Conservation (phyloP, 1,284 basidiomycete species). For the Ceratobasidium sp. region DNA sequence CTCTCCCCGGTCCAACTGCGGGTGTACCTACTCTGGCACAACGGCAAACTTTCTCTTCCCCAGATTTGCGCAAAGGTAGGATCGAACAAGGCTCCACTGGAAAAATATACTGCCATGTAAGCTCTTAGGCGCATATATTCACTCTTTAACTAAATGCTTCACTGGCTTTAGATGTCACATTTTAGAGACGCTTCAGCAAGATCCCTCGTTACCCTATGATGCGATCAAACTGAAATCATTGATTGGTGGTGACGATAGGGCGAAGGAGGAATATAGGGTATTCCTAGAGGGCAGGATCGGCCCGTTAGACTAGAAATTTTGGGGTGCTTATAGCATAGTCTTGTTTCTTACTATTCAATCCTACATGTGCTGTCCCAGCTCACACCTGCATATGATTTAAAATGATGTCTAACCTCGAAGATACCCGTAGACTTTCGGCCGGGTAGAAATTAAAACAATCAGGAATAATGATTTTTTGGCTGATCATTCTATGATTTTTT, state of each 20-base stretch:
- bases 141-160: not conserved
- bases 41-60: not conserved
- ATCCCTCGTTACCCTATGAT: not conserved
- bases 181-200: not conserved
- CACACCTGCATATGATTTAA: too few relatives aligned
- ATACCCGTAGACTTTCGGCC: too few relatives aligned
- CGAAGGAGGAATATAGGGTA: not conserved
- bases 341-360: not conserved
- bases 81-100: not conserved
- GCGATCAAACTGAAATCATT: not conserved
- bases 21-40: constrained; percentile 35
- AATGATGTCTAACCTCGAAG: too few relatives aligned
- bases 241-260: not conserved
- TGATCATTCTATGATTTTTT: too few relatives aligned
- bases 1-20: not conserved
- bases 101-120: constrained; percentile 17
- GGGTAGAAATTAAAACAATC: too few relatives aligned
- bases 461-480: too few relatives aligned
- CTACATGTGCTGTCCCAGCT: not conserved
- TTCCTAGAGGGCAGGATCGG: constrained; percentile 26
- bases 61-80: constrained; percentile 23
- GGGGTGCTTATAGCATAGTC: not conserved
- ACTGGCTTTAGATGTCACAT: constrained; percentile 14
- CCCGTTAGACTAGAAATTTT: not conserved
- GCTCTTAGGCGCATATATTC: not conserved